Percentiles rank a stretch among this genome's conserved stretches.
Conservation (phyloP, 1,139 yeast genomes). For the Schwanniomyces etchellsii region DNA sequence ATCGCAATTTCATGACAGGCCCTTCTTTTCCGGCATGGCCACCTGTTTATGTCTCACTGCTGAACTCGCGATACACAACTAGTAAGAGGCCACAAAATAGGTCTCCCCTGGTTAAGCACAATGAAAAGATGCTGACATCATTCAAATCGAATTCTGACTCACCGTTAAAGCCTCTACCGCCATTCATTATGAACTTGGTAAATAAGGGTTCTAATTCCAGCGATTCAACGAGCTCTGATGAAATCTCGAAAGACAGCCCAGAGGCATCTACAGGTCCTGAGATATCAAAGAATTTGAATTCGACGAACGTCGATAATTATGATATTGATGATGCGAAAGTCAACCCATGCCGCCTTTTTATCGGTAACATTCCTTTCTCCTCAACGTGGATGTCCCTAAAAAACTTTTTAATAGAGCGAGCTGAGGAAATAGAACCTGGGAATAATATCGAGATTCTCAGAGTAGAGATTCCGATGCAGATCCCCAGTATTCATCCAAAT, state of each 20-base stretch:
- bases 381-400: constrained; percentile 54
- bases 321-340: constrained; percentile 28
- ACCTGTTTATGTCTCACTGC: too few species aligned
- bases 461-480: constrained; percentile 53
- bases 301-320: constrained; percentile 18
- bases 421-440: constrained; percentile 26
- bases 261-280: neutral
- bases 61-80: too few species aligned
- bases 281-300: constrained; percentile 6
- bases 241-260: too few species aligned
- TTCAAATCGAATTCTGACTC: too few species aligned
- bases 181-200: constrained; percentile 28
- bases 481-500: constrained; percentile 1
- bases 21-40: too few species aligned
- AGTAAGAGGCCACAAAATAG: too few species aligned
- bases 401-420: constrained; percentile 34
- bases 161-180: constrained; percentile 18
- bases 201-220: constrained; percentile 1
- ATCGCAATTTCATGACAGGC: too few species aligned
- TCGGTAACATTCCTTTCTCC: constrained; percentile 55
- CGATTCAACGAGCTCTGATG: too few species aligned
- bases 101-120: too few species aligned
- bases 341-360: constrained; percentile 38
- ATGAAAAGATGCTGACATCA: too few species aligned
- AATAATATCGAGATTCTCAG: constrained; percentile 31